Conservation (phyloP, 1,284 basidiomycete genomes). For the Apiotrichum siamense region DNA sequence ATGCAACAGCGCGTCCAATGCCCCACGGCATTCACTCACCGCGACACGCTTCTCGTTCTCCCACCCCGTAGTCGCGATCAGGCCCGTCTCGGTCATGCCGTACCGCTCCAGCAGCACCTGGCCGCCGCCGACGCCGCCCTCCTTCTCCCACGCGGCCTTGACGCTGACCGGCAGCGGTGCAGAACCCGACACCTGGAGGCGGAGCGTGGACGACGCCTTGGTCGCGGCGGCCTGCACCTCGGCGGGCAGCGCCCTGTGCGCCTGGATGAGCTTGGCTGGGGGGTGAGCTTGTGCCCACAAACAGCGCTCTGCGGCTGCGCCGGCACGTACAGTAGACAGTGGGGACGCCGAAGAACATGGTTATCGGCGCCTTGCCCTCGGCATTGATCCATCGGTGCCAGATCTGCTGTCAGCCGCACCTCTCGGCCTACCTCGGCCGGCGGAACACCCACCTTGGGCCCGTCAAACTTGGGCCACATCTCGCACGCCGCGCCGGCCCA, state of each 20-base stretch:
- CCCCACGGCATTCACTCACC: slow-evolving; percentile 20
- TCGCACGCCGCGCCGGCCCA: slow-evolving; percentile 43
- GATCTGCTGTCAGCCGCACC: slow-evolving; percentile 11
- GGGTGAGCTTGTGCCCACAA: background rate
- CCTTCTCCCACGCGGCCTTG: slow-evolving; percentile 33
- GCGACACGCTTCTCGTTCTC: slow-evolving; percentile 31
- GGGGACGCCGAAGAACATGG: slow-evolving; percentile 36
- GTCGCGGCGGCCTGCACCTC: slow-evolving; percentile 25
- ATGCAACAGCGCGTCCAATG: no score
- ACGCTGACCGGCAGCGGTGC: slow-evolving; percentile 39
- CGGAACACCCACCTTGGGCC: slow-evolving; percentile 21
- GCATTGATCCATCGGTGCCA: slow-evolving; percentile 34
- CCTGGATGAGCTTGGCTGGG: slow-evolving; percentile 28
- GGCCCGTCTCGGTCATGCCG: slow-evolving; percentile 45
- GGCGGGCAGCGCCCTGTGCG: slow-evolving; percentile 16
- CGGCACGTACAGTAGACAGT: slow-evolving; percentile 28
- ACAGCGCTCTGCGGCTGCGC: background rate
- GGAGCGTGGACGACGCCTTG: slow-evolving; percentile 27
- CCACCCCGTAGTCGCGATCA: slow-evolving; percentile 41
- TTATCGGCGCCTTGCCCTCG: slow-evolving; percentile 20
- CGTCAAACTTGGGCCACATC: slow-evolving; percentile 39
- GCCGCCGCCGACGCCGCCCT: slow-evolving; percentile 36
- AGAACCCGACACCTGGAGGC: slow-evolving; percentile 41
- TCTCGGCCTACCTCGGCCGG: no score
- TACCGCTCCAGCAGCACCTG: slow-evolving; percentile 40